phyloP scores from a whole-genome alignment of 495 filamentous ascomycete species.

The Chlorociboria aeruginascens region DNA sequence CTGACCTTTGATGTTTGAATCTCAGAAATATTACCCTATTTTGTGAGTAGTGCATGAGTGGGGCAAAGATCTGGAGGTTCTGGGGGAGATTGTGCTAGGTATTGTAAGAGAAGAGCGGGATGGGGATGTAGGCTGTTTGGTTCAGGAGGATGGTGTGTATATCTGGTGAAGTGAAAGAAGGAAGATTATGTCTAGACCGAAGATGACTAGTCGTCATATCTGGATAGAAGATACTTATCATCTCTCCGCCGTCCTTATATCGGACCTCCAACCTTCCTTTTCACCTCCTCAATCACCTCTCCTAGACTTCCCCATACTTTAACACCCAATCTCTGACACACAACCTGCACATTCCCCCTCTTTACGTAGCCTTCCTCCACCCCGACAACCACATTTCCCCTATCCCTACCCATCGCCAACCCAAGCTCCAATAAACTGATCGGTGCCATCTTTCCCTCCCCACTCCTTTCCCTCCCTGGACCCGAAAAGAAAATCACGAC shows the following conservation, averaged over 20 bases:
- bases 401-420: background rate
- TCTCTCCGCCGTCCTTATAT: background rate
- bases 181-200: background rate
- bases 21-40: background rate
- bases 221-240: background rate
- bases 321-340: background rate
- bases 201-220: background rate
- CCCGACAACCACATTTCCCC: background rate
- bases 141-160: conserved; percentile 18
- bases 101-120: conserved; percentile 30
- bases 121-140: conserved; percentile 25
- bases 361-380: background rate
- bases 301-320: background rate
- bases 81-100: conserved; percentile 26
- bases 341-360: background rate
- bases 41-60: conserved; percentile 15
- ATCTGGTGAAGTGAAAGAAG: conserved; percentile 4
- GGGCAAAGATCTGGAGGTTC: conserved; percentile 24
- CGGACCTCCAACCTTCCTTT: background rate
- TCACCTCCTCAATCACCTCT: background rate
- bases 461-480: too few species aligned
- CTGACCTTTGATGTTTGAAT: background rate
- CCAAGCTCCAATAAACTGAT: background rate
- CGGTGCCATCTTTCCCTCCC: background rate
- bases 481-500: background rate